Base-by-base conservation (phyloP, 371 early-diverging fungal species). In the Choanephora cucurbitarum region DNA sequence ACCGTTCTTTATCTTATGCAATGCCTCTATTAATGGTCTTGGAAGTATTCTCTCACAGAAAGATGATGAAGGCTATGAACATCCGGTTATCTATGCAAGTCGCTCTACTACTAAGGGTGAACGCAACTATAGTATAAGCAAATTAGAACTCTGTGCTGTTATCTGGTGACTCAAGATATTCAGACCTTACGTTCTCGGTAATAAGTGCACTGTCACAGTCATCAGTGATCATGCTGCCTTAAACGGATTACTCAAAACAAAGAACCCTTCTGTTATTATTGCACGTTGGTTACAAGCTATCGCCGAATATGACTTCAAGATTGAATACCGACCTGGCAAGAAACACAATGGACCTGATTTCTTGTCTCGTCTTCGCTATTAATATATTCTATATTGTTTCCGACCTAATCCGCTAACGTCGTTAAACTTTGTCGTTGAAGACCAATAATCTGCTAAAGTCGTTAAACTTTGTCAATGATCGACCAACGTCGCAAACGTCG, bases 141-240 rank as follows among this genome's bases (percentile, higher is more conserved):
- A 54, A 37, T 17, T 45, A 14, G 39, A 54, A 22, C 22, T 43
- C 6, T 17, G 44, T 4, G 53, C 53, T 6, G 44, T 52, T 19
- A 18, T 52, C 1, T 43, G 53, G 53, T 43, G 31, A 2, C 33
- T 52, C 3, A 42, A 52, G 18, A 5, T 24, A 13, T 33, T 43
- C 18, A n/a, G 44, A 19, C 52, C 52, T 0, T 51, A 51, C 5
- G n/a, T 51, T n/a, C 42, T 22, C 10, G 49, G 49, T 10, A 34
- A 32, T 3, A 31, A 31, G 11, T 49, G 33, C 19, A 49, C 42
- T 0, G 17, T 47, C 0, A 47, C 48, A 0, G 33, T 47, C 3
- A 47, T 47, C 1, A 28, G 28, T 28, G 44, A 44, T 44, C 44
- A 44, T 18, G n/a, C 44, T 8, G 44, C 44, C n/a, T 19, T 44